A percentile compares a stretch with the other conserved stretches of the same genome.
phyloP scores from a whole-genome alignment of 2,329 filamentous ascomycete species.

The Dothideomycetes sp. region DNA sequence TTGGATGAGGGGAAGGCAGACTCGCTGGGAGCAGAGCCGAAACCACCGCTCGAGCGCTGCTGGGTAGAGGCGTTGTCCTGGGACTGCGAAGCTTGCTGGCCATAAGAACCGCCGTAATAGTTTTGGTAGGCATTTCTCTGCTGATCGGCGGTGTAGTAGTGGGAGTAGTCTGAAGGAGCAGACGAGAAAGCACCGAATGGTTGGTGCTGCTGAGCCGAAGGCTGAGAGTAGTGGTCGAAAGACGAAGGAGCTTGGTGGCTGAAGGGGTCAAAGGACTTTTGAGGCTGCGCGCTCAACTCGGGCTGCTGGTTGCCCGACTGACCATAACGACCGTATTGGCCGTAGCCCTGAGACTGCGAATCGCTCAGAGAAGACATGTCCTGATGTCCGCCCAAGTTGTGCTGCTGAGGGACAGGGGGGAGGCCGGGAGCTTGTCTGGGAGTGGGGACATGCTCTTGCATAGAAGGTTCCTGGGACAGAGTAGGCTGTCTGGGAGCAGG shows the following conservation, averaged over 20 bases:
- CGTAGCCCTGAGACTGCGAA: slow-evolving; percentile 40
- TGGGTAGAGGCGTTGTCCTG: slow-evolving; percentile 65
- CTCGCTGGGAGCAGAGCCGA: slow-evolving; percentile 53
- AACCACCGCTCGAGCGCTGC: slow-evolving; percentile 69
- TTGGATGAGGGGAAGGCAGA: slow-evolving; percentile 53
- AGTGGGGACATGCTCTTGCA: slow-evolving; percentile 36
- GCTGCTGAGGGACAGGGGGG: slow-evolving; percentile 49
- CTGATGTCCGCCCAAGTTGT: slow-evolving; percentile 28
- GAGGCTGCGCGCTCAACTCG: slow-evolving; percentile 50
- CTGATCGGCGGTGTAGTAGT: slow-evolving; percentile 74
- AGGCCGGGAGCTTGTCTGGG: slow-evolving; percentile 54
- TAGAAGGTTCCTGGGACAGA: slow-evolving; percentile 31
- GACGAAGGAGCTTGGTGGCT: slow-evolving; percentile 57
- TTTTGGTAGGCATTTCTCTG: slow-evolving; percentile 65
- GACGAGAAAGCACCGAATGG: slow-evolving; percentile 61
- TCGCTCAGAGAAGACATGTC: slow-evolving; percentile 36
- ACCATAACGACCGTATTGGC: slow-evolving; percentile 62
- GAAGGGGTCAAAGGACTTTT: slow-evolving; percentile 85
- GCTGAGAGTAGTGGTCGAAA: slow-evolving; percentile 41
- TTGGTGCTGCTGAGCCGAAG: slow-evolving; percentile 50
- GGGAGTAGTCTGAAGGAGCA: slow-evolving; percentile 68
- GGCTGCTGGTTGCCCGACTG: slow-evolving; percentile 45
- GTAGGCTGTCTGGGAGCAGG: slow-evolving; percentile 48
- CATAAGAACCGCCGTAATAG: slow-evolving; percentile 50
- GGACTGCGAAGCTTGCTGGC: slow-evolving; percentile 42